Evolutionary conservation across 495 filamentous ascomycete species (phyloP), one percentile per base, ranked within the genome.

Genomic region (Staphylotrichum tortipilum): DNA sequence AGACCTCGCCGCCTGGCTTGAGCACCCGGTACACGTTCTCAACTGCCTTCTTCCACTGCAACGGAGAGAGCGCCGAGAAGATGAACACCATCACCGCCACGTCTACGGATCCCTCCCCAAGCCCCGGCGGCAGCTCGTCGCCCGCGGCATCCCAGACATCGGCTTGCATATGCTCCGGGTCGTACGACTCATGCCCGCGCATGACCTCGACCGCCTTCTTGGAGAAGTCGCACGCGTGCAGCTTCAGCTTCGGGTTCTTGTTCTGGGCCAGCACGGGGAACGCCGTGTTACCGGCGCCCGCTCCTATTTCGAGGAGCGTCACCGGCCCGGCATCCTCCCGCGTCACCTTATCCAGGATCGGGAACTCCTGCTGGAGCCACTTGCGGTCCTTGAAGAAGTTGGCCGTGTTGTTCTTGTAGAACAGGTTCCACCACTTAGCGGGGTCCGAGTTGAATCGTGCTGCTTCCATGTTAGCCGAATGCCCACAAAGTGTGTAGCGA

Each of bases 361-460:
- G 92, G 52, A 97, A 98, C 65, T 98, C 92, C 65, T 96, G 89
- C 35, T 80, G 81, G 30, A 98, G 69, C 92, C 92, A 98, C 64
- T 96, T 96, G 41, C 92, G 82, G 58, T 98, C 83, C 69, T 98
- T 97, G 82, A 98, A 98, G 72, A 98, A 98, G 63, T 96, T 95
- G 46, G 80, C 76, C 6, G 83, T 85, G 68, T 98, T 96, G 68
- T 95, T 90, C 64, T 85, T 84, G 71, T 98, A 98, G 71, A 98
- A 98, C 35, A 81, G 72, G 59, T 97, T 88, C 91, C 91, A 97
- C 86, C 88, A 96, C 66, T 86, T 94, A 9, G 83, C 88, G 4
- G 92, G 92, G 49, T 92, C 80, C 24, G 70, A 68, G 65, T 95
- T 96, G 78, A 96, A 95, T 44, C 87, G 83, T 40, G 67, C 76